Conservation (phyloP, 2,329 filamentous ascomycete genomes). For the Chrysoporthe puriensis region DNA sequence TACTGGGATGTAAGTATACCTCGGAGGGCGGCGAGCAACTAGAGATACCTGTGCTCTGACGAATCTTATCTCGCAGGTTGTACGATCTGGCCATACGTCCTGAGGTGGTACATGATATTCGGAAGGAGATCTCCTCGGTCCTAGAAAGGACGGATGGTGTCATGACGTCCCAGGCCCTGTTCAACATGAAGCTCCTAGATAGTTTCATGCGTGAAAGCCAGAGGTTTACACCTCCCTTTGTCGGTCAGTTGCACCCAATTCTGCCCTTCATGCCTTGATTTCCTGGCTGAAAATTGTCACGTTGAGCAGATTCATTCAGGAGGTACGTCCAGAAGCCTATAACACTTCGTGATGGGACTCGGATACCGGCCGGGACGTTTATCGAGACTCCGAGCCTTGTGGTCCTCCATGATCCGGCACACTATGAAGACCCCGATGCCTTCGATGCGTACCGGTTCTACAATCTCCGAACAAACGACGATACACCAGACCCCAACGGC, state of each 20-base stretch:
- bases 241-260: constrained; percentile 37
- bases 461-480: constrained; percentile 35
- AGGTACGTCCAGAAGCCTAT: constrained; percentile 52
- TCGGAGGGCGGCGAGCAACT: too few species aligned
- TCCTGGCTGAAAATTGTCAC: neutral
- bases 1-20: constrained; percentile 42
- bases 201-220: constrained; percentile 29
- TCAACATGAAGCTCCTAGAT: constrained; percentile 29
- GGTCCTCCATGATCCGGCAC: constrained; percentile 40
- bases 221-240: constrained; percentile 23
- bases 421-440: constrained; percentile 38
- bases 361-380: constrained; percentile 43
- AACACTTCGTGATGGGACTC: constrained; percentile 54
- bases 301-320: constrained; percentile 43
- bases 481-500: constrained; percentile 31
- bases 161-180: constrained; percentile 29
- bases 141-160: constrained; percentile 36
- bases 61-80: constrained; percentile 32
- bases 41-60: neutral
- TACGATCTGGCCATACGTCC: constrained; percentile 53
- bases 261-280: neutral
- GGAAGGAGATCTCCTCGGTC: constrained; percentile 49
- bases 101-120: constrained; percentile 51
- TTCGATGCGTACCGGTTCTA: constrained; percentile 43
- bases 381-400: constrained; percentile 42